A percentile compares a stretch with the other conserved stretches of the same genome.
Evolutionary conservation across 371 early-diverging fungal species (phyloP).

Genomic region (Sporodiniella umbellata): DNA sequence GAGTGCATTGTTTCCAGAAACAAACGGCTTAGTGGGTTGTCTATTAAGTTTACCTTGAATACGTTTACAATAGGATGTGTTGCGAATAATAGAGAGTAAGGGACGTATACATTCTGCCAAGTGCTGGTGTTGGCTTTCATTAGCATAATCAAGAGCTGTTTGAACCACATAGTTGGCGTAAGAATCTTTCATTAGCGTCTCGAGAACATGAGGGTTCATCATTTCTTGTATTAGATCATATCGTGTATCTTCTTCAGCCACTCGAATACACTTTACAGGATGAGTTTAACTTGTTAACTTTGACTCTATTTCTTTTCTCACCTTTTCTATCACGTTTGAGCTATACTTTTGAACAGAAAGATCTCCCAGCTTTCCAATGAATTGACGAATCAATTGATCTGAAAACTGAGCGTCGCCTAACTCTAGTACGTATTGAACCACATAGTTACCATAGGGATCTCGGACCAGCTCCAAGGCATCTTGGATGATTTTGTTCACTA

Average conservation of each 20-base stretch:
- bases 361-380: constrained; percentile 68
- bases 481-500: constrained; percentile 73
- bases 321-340: constrained; percentile 92
- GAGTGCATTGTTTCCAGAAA: neutral
- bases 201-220: constrained; percentile 62
- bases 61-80: constrained; percentile 86
- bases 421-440: constrained; percentile 95
- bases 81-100: constrained; percentile 74
- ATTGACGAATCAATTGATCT: constrained; percentile 71
- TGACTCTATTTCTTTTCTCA: constrained; percentile 11
- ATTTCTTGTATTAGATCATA: constrained; percentile 71
- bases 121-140: constrained; percentile 63
- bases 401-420: constrained; percentile 65
- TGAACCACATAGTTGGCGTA: constrained; percentile 94
- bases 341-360: constrained; percentile 90
- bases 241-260: constrained; percentile 71
- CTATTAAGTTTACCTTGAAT: constrained; percentile 77
- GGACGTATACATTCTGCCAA: constrained; percentile 78
- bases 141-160: constrained; percentile 85
- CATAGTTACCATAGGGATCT: constrained; percentile 98
- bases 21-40: constrained; percentile 26
- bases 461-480: constrained; percentile 80
- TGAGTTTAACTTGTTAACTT: neutral
- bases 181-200: constrained; percentile 78
- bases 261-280: constrained; percentile 68